Base-by-base conservation (phyloP, 148 eudicot genomes). In the Persicaria maculosa region DNA sequence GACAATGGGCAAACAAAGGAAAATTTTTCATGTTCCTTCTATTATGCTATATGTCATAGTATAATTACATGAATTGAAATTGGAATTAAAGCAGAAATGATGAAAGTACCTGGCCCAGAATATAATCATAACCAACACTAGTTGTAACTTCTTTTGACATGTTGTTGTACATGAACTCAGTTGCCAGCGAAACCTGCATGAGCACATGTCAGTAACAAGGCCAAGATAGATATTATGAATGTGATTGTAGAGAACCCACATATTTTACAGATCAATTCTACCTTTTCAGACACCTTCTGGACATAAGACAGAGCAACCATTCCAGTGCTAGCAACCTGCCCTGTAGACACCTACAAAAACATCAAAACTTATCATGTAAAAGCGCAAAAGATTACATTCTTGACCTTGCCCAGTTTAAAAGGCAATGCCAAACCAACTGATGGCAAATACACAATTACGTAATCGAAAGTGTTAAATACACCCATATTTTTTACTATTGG, bases 231-330 rank as follows among this genome's bases (percentile, higher is more conserved):
- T 10, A 48, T 31, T 31, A 31, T 31, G 40, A 31, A 31, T 31
- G 40, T 31, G 40, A 31, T 36, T 50, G 44, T 20, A 4, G 19
- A 76, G 25, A 31, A 31, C 40, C 40, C 40, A 31, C 40, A 31
- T 31, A 31, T 31, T 19, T 5, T 20, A 36, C 17, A 44, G 11
- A 72, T 25, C 19, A 6, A 22, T 17, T 73, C 25, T 77, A 88
- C 98, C 96, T 92, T 94, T 71, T 94, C 98, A 77, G 96, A 88
- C 59, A 91, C 84, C 86, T 92, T 95, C 77, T 95, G 99, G 47
- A 92, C 97, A 82, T 90, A 95, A 80, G 88, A 84, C 55, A 95
- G 85, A 52, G 91, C 88, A 70, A 88, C 86, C 92, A 95, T 80
- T 69, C 97, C 99, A 11, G 97, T 95, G 85, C 90, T 92, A 74